Base-by-base conservation (phyloP, 805 yeast species). In the Candida orba region DNA sequence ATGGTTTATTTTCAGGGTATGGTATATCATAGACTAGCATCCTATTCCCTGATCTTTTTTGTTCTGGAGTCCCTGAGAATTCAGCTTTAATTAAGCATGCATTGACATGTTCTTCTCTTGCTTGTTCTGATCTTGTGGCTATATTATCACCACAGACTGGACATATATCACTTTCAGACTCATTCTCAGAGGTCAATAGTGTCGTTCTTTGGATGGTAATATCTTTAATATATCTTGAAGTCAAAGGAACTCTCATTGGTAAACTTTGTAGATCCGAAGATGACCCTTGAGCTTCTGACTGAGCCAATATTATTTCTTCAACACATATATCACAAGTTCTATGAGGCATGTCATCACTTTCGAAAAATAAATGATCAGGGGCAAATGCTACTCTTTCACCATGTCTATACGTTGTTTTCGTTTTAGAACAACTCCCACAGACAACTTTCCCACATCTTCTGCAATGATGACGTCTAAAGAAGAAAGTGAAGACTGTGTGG, bases 391-490 rank as follows among this genome's bases (percentile, higher is more conserved):
- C 77, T 49, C 72, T 68, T 0, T 84, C 75, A 35, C 76, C 72
- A 10, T 84, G 77, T 37, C 79, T 68, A 57, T 81, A 84, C 30
- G 70, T 66, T 7, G 76, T 69, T 35, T 63, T 61, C 20, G 74
- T 68, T 8, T 66, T 58, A 7, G 91, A 79, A 55, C 96, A 87
- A 34, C 59, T 54, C 27, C 78, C 81, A 62, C 96, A 87, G 15
- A 82, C 85, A 1, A 88, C 81, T 30, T 78, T 68, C 3, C 96
- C 96, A 64, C 96, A 87, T 46, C 66, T 70, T 41, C 93, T 70
- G 61, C 96, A 87, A 60, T 87, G 96, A 63, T 87, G 96, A 44
- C 89, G 72, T 45, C 96, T 71, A 57, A 68, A 75, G 60, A 83
- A 79, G 44, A 85, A 62, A 3, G 80, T 68, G 64, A 79, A 87